Base-by-base conservation (phyloP, 108 stramenopile species). In the Parietichytrium sp. region DNA sequence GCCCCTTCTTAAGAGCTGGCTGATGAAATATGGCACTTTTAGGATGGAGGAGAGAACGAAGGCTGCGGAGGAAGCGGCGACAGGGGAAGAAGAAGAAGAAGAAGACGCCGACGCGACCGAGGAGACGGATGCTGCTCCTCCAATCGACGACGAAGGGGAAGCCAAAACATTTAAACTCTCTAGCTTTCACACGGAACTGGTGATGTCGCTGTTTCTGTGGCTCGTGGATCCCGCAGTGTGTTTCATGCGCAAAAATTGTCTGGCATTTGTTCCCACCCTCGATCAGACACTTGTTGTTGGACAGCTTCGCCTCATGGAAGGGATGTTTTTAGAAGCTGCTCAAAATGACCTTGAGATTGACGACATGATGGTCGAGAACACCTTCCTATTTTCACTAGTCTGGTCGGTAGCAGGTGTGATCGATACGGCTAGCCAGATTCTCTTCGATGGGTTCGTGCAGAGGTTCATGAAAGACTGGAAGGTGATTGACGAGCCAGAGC, bases 211-310 rank as follows among this genome's bases (percentile, higher is more conserved):
- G 33, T 86, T 85, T 72, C 85, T 72, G 33, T 89, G 87, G 87
- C 83, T 91, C 18, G 88, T 91, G 48, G 91, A 91, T 52, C 91
- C 91, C 10, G 84, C 82, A 49, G 30, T 91, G n/a, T 78, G 72
- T 18, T 89, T 88, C 45, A 1, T 91, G 18, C 80, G 89, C 4
- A 81, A 86, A 48, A 87, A 90, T 23, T 30, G 77, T 29, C 50
- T 31, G 26, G 89, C 89, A 84, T 88, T 89, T 85, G 81, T 83
- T 2, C 91, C 91, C 0, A 91, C 90, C 3, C 85, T 88, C 45
- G 91, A 91, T 83, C 91, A 91, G 87, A 88, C 89, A 45, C 79
- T 92, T 10, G 82, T 87, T 12, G 79, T 86, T 29, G 61, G 82
- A 1, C 77, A 89, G 23, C 51, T 89, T 61, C 82, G 89, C 20